A percentile compares a stretch with the other conserved stretches of the same genome.
Conservation (phyloP, 2,329 filamentous ascomycete species). For the Penicillium sp. region DNA sequence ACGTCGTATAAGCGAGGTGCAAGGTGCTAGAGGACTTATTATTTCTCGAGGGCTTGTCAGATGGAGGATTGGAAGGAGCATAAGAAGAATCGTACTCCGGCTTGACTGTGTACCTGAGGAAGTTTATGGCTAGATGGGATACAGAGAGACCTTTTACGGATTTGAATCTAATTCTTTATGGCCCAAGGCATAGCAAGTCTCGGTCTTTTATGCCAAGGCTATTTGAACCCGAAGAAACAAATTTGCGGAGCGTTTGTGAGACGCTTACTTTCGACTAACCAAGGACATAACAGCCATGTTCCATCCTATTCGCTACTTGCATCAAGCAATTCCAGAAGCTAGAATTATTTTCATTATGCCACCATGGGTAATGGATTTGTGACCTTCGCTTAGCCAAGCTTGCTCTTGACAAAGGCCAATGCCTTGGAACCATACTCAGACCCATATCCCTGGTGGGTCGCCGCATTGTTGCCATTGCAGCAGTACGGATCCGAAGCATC, state of each 20-base stretch:
- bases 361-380: neutral
- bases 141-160: too few relatives aligned
- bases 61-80: neutral
- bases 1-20: neutral
- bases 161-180: neutral
- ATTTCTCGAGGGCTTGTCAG: neutral
- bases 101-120: neutral
- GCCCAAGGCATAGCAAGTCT: neutral
- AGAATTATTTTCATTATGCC: too few relatives aligned
- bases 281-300: neutral
- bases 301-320: neutral
- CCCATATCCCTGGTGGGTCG: conserved; percentile 64
- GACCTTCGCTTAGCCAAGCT: conserved; percentile 2
- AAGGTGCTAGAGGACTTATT: neutral
- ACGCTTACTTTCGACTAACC: too few relatives aligned
- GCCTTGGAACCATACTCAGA: conserved; percentile 62
- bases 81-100: neutral
- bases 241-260: too few relatives aligned
- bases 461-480: conserved; percentile 63
- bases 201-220: too few relatives aligned
- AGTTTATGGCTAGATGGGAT: neutral
- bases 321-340: neutral
- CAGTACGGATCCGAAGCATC: conserved; percentile 66
- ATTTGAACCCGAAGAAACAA: too few relatives aligned
- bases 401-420: conserved; percentile 58